Evolutionary conservation across 257 asterid genomes (phyloP), one percentile per base, ranked within the genome.

Genomic region (Prunella vulgaris): DNA sequence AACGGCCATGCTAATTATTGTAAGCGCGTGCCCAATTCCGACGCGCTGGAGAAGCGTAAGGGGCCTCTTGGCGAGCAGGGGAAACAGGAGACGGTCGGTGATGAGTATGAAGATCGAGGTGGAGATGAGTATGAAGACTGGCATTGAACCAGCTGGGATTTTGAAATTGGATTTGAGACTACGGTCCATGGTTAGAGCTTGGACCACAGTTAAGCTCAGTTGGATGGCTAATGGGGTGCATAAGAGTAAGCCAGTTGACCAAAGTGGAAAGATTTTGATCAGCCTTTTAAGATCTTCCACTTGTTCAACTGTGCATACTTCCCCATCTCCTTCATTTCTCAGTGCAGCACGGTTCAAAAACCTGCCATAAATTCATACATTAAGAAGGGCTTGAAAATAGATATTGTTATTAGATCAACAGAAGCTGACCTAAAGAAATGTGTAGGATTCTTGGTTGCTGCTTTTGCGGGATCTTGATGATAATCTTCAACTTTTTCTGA

Each of bases 151-250:
- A 1, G 95, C 86, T 3, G 96, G 96, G 74, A 85, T 53, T 58
- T 79, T 57, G 85, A 88, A 82, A 33, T 20, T 71, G 12, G 84
- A 17, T 13, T 86, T 85, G 0, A 85, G 20, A 17, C 32, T 85
- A 5, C 95, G 91, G 57, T 90, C 88, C 93, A 83, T 90, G 76
- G 83, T 70, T 20, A 90, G 74, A 4, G 97, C 97, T 56, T 90
- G 94, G 81, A 90, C 65, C 22, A 84, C 38, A 10, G 86, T 30
- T 60, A 90, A 14, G 48, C 94, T 86, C 1, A 77, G 38, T 32
- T 85, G 96, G 65, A 90, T 76, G 67, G 83, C 94, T 22, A 88
- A 46, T 2, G 93, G 97, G 27, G 74, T 85, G 80, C 87, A 76
- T 27, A 90, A 63, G 62, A 85, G 80, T 22, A 90, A 22, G 1